Conservation (phyloP, 2,329 filamentous ascomycete genomes). For the Pseudogymnoascus sp. region DNA sequence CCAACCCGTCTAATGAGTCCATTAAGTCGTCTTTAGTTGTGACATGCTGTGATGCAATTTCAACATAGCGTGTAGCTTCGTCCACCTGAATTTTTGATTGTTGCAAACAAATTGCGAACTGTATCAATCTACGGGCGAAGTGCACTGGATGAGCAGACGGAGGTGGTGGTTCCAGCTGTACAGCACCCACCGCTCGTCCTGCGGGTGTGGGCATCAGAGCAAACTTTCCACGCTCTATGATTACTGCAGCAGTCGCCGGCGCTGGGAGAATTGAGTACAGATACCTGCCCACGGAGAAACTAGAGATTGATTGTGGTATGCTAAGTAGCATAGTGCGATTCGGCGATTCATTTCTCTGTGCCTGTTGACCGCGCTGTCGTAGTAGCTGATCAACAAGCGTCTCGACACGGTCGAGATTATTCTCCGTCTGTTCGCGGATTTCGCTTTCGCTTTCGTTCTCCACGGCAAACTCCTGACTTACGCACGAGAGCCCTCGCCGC, state of each 20-base stretch:
- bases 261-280: neutral
- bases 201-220: neutral
- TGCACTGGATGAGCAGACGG: slow-evolving; percentile 2
- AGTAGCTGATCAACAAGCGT: neutral
- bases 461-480: neutral
- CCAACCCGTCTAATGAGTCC: slow-evolving; percentile 9
- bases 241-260: neutral
- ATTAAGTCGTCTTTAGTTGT: slow-evolving; percentile 17
- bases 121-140: slow-evolving; percentile 6
- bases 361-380: neutral
- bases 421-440: neutral
- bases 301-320: neutral
- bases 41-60: slow-evolving; percentile 17
- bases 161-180: neutral
- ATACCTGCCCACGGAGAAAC: neutral
- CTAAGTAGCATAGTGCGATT: neutral
- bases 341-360: neutral
- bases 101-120: neutral
- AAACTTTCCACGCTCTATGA: neutral
- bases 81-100: neutral
- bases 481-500: neutral
- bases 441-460: neutral
- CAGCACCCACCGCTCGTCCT: neutral
- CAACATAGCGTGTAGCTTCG: slow-evolving; percentile 13
- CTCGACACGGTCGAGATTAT: neutral